These are phyloP conservation scores for Plasmodium berghei DNA, from an alignment of 169 alveolate species.

Conservation along the genomic window DNA sequence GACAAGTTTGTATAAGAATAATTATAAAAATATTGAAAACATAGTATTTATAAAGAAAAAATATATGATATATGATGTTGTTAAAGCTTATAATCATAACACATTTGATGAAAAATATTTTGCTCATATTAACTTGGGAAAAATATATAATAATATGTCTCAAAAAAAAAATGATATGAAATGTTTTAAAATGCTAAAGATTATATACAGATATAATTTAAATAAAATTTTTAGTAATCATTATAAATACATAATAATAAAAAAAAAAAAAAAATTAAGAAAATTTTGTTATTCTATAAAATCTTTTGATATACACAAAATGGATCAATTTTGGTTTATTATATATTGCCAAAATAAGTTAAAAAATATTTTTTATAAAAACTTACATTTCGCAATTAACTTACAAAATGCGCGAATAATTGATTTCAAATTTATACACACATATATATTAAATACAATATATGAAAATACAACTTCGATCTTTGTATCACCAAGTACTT, in stretches of 20 bases:
- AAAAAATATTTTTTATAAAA: constrained; percentile 34
- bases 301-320: constrained; percentile 23
- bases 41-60: constrained; percentile 5
- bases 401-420: constrained; percentile 52
- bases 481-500: constrained; percentile 24
- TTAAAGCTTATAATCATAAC: constrained; percentile 11
- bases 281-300: constrained; percentile 53
- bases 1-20: neutral
- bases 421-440: constrained; percentile 37
- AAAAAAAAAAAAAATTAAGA: constrained; percentile 52
- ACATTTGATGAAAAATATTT: constrained; percentile 19
- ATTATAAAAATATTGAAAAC: constrained; percentile 4
- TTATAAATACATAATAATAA: constrained; percentile 39
- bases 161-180: constrained; percentile 49
- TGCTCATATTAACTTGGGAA: constrained; percentile 19
- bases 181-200: constrained; percentile 57
- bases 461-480: constrained; percentile 33
- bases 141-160: constrained; percentile 16
- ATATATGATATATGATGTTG: constrained; percentile 3
- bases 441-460: constrained; percentile 35
- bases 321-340: constrained; percentile 35
- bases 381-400: constrained; percentile 24
- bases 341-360: constrained; percentile 52
- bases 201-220: constrained; percentile 44
- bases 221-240: constrained; percentile 41